Conservation (phyloP, 306 rosid genomes). For the Pterocarpus macrocarpus region DNA sequence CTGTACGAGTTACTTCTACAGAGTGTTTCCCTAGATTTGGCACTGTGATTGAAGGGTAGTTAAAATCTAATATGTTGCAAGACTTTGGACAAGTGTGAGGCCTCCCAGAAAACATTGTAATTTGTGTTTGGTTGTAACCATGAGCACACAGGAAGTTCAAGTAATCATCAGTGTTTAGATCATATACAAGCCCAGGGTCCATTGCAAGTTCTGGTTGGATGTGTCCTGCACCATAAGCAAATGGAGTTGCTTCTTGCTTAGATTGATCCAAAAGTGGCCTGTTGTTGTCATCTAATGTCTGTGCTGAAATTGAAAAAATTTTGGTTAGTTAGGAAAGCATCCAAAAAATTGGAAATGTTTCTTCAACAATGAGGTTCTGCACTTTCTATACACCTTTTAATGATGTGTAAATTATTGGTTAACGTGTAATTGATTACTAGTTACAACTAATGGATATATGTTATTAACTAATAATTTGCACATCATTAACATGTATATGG, state of each 20-base stretch:
- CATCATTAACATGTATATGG: not conserved
- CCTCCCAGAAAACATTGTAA: slow-evolving; percentile 34
- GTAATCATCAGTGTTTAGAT: not conserved
- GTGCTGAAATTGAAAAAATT: slow-evolving; percentile 4
- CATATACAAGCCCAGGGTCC: not conserved
- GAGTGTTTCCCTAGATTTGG: not conserved
- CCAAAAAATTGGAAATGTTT: no score
- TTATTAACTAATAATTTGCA: not conserved
- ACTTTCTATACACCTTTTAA: no score
- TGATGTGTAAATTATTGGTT: no score
- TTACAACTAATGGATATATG: not conserved
- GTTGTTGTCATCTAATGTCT: not conserved
- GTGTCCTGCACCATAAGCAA: not conserved
- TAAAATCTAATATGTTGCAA: not conserved
- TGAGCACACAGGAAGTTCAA: not conserved
- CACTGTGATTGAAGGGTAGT: not conserved
- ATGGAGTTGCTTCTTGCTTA: slow-evolving; percentile 28
- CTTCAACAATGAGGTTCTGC: no score
- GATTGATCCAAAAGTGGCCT: not conserved
- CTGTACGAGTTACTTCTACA: not conserved
- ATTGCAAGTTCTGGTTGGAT: not conserved
- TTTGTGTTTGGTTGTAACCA: not conserved
- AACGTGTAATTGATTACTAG: no score
- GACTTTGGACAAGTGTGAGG: not conserved
- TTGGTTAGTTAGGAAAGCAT: not conserved